Evolutionary conservation across 805 yeast genomes (phyloP).

Genomic region (Candida maris): DNA sequence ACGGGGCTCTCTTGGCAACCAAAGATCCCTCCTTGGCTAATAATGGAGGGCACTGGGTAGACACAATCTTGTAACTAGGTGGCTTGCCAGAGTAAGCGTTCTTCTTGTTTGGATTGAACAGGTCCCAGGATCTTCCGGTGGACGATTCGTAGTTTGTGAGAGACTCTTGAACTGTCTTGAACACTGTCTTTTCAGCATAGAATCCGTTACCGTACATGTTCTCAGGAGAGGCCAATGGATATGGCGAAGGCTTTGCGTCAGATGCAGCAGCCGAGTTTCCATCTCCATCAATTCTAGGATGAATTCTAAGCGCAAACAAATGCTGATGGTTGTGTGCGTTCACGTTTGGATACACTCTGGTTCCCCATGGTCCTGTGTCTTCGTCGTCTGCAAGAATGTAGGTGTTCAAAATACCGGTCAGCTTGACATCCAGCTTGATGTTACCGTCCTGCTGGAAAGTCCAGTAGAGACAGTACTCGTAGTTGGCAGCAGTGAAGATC

Average conservation of each 20-base stretch:
- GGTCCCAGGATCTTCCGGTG: constrained; percentile 73
- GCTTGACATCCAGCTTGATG: constrained; percentile 71
- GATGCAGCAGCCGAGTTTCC: constrained; percentile 67
- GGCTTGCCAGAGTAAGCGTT: constrained; percentile 74
- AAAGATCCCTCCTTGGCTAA: constrained; percentile 71
- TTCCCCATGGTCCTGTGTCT: constrained; percentile 72
- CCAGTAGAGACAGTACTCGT: constrained; percentile 84
- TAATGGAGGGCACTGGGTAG: constrained; percentile 68
- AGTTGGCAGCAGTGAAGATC: constrained; percentile 83
- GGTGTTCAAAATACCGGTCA: constrained; percentile 82
- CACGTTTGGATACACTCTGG: constrained; percentile 73
- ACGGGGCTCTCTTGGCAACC: constrained; percentile 77
- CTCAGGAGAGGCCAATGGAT: constrained; percentile 60
- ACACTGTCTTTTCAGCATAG: constrained; percentile 59
- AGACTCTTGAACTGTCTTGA: constrained; percentile 66
- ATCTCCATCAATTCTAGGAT: constrained; percentile 80
- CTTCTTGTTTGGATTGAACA: constrained; percentile 65
- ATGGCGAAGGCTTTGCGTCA: constrained; percentile 60
- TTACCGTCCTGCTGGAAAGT: constrained; percentile 81
- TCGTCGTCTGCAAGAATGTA: constrained; percentile 62
- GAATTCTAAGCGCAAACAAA: constrained; percentile 70
- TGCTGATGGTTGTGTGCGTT: constrained; percentile 89
- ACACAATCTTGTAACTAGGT: constrained; percentile 71
- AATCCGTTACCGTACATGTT: constrained; percentile 79
- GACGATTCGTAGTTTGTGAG: constrained; percentile 56